phyloP scores from a whole-genome alignment of 768 basidiomycete species.

The Tricholoma matsutake region DNA sequence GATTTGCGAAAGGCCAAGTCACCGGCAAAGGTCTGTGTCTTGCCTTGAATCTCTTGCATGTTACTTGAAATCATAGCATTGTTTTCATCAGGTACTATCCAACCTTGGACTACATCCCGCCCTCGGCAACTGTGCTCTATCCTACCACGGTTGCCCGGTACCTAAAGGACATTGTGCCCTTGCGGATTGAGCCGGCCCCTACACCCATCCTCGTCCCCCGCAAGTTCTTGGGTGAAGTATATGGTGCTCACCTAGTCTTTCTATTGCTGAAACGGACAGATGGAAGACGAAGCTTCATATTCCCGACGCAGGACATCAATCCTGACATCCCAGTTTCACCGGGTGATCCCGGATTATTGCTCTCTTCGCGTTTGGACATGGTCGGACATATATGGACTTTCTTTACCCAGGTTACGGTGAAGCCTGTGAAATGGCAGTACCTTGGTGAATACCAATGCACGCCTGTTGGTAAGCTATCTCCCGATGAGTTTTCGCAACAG shows the following conservation, averaged over 20 bases:
- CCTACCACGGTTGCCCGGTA: neutral
- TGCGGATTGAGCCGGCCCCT: slow-evolving; percentile 5
- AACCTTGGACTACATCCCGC: too few relatives aligned
- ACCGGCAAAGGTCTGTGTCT: neutral
- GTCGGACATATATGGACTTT: slow-evolving; percentile 16
- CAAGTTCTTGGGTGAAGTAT: neutral
- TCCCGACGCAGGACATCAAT: slow-evolving; percentile 20
- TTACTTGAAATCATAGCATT: too few relatives aligned
- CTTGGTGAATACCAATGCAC: slow-evolving; percentile 23
- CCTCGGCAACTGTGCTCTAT: neutral
- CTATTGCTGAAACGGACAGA: neutral
- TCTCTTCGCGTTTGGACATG: slow-evolving; percentile 20
- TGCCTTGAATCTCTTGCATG: too few relatives aligned
- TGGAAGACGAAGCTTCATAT: slow-evolving; percentile 8
- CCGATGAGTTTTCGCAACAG: slow-evolving; percentile 16
- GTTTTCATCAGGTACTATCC: neutral
- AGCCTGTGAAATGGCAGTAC: slow-evolving; percentile 19
- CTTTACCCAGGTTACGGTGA: slow-evolving; percentile 11
- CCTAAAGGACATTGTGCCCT: neutral
- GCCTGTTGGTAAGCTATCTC: slow-evolving; percentile 17
- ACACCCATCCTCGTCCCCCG: neutral
- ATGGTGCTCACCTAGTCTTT: neutral
- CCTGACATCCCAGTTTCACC: slow-evolving; percentile 19
- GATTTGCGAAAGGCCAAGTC: neutral
- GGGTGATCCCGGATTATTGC: slow-evolving; percentile 23